Evolutionary conservation across 2,329 filamentous ascomycete species (phyloP).

Genomic region (Fusarium brachygibbosum): DNA sequence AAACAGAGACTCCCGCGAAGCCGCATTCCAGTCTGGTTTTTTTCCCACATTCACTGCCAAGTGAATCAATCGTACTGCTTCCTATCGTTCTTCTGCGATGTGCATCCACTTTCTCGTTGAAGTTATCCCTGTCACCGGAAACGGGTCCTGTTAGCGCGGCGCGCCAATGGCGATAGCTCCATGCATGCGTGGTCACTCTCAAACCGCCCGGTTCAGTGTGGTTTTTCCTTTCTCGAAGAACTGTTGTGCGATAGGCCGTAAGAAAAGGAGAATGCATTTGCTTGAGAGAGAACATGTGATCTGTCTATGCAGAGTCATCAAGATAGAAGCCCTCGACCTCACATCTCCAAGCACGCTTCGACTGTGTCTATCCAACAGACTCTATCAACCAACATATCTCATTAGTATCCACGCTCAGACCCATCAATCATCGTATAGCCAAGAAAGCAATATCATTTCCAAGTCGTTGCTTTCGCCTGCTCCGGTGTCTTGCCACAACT

Average conservation of each 20-base stretch:
- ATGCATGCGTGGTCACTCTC: conserved; percentile 29
- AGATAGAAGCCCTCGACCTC: too few relatives aligned
- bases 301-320: background rate
- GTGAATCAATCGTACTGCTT: conserved; percentile 15
- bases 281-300: background rate
- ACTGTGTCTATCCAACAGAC: too few relatives aligned
- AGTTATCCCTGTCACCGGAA: conserved; percentile 23
- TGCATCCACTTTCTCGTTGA: conserved; percentile 13
- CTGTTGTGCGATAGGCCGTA: background rate
- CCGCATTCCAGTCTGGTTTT: conserved; percentile 17
- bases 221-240: conserved; percentile 8
- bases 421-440: conserved; percentile 1
- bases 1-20: conserved; percentile 5
- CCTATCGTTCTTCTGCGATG: background rate
- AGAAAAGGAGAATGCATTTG: conserved; percentile 4
- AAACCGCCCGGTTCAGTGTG: conserved; percentile 14
- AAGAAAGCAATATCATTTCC: conserved; percentile 8
- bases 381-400: conserved; percentile 1
- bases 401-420: background rate
- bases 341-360: too few relatives aligned
- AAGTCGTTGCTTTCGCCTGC: conserved; percentile 6
- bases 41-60: background rate
- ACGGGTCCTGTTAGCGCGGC: conserved; percentile 28
- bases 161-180: conserved; percentile 32
- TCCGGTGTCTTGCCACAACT: conserved; percentile 21